Evolutionary conservation across 2,329 filamentous ascomycete species (phyloP).

Genomic region (Parafenestella ontariensis): DNA sequence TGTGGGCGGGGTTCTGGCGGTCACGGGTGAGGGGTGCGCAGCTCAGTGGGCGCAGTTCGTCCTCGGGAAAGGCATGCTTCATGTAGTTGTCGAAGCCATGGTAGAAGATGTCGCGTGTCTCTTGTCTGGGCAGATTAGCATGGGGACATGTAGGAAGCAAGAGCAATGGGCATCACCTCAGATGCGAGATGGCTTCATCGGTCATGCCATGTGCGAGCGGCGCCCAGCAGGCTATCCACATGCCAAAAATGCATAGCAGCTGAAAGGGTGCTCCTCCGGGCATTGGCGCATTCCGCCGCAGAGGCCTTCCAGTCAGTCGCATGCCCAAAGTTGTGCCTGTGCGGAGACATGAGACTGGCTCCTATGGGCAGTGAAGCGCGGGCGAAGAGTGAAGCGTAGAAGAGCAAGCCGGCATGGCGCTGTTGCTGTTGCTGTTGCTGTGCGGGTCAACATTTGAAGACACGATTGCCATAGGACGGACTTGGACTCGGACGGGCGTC

Average conservation of each 20-base stretch:
- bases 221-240: constrained; percentile 41
- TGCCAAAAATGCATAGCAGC: constrained; percentile 42
- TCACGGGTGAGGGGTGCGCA: constrained; percentile 87
- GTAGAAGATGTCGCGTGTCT: constrained; percentile 80
- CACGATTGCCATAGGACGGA: constrained; percentile 19
- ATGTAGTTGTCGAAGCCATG: constrained; percentile 98
- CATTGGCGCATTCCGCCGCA: constrained; percentile 32
- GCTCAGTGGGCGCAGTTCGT: constrained; percentile 87
- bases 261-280: constrained; percentile 28
- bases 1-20: constrained; percentile 75
- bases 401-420: constrained; percentile 11
- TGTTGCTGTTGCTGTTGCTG: neutral
- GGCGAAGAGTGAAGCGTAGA: neutral
- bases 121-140: constrained; percentile 46
- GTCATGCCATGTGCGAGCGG: constrained; percentile 53
- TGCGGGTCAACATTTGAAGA: constrained; percentile 5
- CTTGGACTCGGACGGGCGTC: neutral
- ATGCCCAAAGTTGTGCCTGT: constrained; percentile 42
- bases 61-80: constrained; percentile 90
- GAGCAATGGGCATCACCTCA: constrained; percentile 41
- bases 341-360: constrained; percentile 44
- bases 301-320: constrained; percentile 45
- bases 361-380: constrained; percentile 1
- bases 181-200: constrained; percentile 48
- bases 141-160: neutral